Percentiles rank a stretch among this genome's conserved stretches.
Conservation (phyloP, 1,139 yeast genomes). For the Meyerozyma smithsonii region DNA sequence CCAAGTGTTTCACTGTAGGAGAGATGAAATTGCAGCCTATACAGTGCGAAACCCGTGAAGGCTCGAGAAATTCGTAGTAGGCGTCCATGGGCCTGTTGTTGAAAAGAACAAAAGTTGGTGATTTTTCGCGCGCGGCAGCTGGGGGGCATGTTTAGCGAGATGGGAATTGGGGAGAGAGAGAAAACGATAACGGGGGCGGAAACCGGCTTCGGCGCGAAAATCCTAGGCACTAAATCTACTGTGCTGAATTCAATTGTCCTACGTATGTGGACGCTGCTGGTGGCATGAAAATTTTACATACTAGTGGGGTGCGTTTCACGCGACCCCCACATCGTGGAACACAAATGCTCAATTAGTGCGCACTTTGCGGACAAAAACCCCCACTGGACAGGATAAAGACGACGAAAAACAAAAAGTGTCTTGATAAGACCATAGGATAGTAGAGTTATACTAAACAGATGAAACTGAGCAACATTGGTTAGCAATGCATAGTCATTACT, state of each 20-base stretch:
- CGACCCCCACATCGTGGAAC: slow-evolving; percentile 1
- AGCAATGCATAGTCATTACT: neutral
- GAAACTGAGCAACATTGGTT: neutral
- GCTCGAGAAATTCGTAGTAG: slow-evolving; percentile 74
- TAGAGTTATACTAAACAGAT: neutral
- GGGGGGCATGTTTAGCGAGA: neutral
- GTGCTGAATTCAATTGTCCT: neutral
- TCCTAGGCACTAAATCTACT: neutral
- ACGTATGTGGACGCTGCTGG: neutral
- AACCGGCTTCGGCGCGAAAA: neutral
- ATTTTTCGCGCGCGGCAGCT: neutral
- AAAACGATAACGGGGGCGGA: neutral
- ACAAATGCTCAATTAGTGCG: neutral
- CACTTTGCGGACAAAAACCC: neutral
- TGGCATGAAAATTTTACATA: neutral
- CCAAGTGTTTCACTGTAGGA: slow-evolving; percentile 45
- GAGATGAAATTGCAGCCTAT: slow-evolving; percentile 60
- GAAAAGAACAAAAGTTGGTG: neutral
- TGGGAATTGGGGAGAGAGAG: neutral
- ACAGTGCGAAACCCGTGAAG: slow-evolving; percentile 66
- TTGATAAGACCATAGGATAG: neutral
- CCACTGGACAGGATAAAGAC: neutral
- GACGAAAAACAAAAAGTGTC: neutral
- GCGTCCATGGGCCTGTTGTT: slow-evolving; percentile 56
- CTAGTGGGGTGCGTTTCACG: neutral